A percentile compares a stretch with the other conserved stretches of the same genome.
Conservation (phyloP, 352 stramenopile species). For the Globisporangium mamillatum region DNA sequence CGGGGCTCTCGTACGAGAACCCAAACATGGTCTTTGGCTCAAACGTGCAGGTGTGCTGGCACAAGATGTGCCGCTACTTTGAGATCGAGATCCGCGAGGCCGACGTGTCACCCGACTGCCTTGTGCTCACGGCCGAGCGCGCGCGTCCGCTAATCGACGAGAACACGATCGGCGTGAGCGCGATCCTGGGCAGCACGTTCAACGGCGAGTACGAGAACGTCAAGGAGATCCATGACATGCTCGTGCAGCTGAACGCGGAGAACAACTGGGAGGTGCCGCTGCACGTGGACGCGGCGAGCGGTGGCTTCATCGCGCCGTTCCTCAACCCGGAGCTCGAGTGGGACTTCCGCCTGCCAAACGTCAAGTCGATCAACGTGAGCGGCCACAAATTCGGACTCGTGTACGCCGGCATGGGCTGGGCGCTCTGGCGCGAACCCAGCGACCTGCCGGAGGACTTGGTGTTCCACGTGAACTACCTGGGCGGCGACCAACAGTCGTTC, state of each 20-base stretch:
- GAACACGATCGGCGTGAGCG: slow-evolving; percentile 91
- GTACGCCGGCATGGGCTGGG: slow-evolving; percentile 92
- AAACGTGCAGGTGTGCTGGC: slow-evolving; percentile 92
- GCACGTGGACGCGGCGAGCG: slow-evolving; percentile 90
- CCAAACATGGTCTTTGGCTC: slow-evolving; percentile 93
- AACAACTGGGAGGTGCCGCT: slow-evolving; percentile 86
- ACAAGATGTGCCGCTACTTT: slow-evolving; percentile 95
- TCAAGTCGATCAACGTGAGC: slow-evolving; percentile 93
- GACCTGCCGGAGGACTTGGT: slow-evolving; percentile 86
- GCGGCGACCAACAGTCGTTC: slow-evolving; percentile 89
- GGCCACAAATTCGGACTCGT: slow-evolving; percentile 94
- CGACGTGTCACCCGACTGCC: slow-evolving; percentile 79
- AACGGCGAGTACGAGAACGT: slow-evolving; percentile 93
- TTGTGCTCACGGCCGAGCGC: slow-evolving; percentile 84
- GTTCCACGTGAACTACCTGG: slow-evolving; percentile 92
- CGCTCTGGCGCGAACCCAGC: slow-evolving; percentile 80
- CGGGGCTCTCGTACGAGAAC: slow-evolving; percentile 75
- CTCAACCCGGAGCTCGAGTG: slow-evolving; percentile 84
- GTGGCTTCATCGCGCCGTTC: slow-evolving; percentile 92
- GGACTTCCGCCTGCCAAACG: slow-evolving; percentile 89
- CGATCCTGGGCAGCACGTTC: slow-evolving; percentile 92
- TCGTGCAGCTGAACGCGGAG: slow-evolving; percentile 76
- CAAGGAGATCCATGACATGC: slow-evolving; percentile 87
- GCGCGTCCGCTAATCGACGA: slow-evolving; percentile 82
- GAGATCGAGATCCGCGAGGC: slow-evolving; percentile 90